Evolutionary conservation across 2,329 filamentous ascomycete genomes (phyloP).

Genomic region (Paecilomyces niveus): DNA sequence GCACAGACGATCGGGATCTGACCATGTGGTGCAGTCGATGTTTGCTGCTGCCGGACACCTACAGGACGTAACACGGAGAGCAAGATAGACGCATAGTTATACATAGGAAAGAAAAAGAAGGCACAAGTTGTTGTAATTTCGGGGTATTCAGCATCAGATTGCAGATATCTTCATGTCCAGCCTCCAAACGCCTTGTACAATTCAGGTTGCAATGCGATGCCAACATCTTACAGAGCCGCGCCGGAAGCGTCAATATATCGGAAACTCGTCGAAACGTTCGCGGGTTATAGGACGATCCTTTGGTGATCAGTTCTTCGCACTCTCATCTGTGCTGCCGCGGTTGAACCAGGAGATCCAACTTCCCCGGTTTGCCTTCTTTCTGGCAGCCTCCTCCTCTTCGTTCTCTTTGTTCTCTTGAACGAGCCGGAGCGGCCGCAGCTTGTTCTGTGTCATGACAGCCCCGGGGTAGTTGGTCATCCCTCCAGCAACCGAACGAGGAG

Average conservation of each 20-base stretch:
- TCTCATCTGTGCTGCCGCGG: conserved; percentile 23
- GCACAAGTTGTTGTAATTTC: background rate
- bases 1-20: background rate
- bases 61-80: background rate
- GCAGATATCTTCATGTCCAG: background rate
- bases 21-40: background rate
- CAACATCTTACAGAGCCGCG: background rate
- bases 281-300: background rate
- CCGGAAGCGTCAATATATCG: conserved; percentile 11
- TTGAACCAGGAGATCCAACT: conserved; percentile 45
- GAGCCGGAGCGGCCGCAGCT: conserved; percentile 76
- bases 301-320: conserved; percentile 1
- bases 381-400: conserved; percentile 37
- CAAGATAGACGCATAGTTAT: background rate
- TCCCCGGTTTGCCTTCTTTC: conserved; percentile 39
- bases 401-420: conserved; percentile 66
- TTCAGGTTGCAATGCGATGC: background rate
- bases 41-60: background rate
- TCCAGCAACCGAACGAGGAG: conserved; percentile 58
- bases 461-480: conserved; percentile 63
- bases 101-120: background rate
- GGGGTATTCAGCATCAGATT: background rate
- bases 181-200: conserved; percentile 1
- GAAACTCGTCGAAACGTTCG: conserved; percentile 11
- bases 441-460: conserved; percentile 58